phyloP scores from a whole-genome alignment of 805 yeast genomes.

The Saccharomyces mikatae region DNA sequence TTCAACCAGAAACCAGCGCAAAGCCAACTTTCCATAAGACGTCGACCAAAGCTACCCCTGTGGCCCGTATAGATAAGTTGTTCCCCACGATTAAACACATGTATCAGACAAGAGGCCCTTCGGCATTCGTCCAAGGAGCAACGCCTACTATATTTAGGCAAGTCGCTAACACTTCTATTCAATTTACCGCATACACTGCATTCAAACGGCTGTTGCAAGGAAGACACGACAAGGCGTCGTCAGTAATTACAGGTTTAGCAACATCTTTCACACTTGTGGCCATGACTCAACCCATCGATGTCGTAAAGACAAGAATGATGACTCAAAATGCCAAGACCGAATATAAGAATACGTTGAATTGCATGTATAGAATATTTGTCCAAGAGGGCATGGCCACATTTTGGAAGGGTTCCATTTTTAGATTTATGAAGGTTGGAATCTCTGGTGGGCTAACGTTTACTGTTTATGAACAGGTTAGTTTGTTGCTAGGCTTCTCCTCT shows the following conservation, averaged over 20 bases:
- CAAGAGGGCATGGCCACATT: constrained; percentile 39
- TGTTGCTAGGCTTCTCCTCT: neutral
- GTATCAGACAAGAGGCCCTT: constrained; percentile 59
- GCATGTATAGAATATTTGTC: constrained; percentile 42
- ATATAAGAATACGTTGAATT: constrained; percentile 55
- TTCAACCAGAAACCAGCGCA: constrained; percentile 9
- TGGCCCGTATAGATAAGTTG: constrained; percentile 32
- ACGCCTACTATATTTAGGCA: constrained; percentile 78
- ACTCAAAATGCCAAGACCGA: constrained; percentile 53
- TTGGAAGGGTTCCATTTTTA: constrained; percentile 57
- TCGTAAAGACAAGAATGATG: constrained; percentile 80
- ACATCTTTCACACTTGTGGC: constrained; percentile 69
- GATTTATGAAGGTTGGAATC: constrained; percentile 61
- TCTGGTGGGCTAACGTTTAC: constrained; percentile 64
- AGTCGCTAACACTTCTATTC: constrained; percentile 65
- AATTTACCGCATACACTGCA: constrained; percentile 76
- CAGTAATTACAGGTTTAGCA: constrained; percentile 43
- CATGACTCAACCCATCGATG: constrained; percentile 83
- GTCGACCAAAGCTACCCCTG: constrained; percentile 14
- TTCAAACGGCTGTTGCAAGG: constrained; percentile 52
- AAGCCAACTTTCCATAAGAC: constrained; percentile 29
- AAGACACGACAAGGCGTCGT: constrained; percentile 30
- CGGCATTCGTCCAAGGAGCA: constrained; percentile 78
- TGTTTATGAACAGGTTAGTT: constrained; percentile 44
- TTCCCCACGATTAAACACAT: constrained; percentile 54